A percentile compares a stretch with the other conserved stretches of the same genome.
Evolutionary conservation across 441 rosid species (phyloP).

Genomic region (Pelargonium hybrid): DNA sequence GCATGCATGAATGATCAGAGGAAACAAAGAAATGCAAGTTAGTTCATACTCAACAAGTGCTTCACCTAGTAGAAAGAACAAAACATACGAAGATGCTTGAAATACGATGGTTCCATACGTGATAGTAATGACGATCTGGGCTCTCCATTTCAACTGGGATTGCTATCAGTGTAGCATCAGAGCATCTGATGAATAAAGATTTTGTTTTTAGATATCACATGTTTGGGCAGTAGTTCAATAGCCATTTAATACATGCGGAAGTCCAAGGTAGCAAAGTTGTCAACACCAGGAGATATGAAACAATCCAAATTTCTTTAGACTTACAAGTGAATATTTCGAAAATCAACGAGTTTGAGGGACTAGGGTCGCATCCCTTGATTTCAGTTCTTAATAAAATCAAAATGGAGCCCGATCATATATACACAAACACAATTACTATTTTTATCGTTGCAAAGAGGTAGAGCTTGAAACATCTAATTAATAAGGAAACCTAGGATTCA

Average conservation of each 20-base stretch:
- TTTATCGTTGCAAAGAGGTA: too few relatives aligned
- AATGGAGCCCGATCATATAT: too few relatives aligned
- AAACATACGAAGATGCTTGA: background rate
- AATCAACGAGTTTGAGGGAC: background rate
- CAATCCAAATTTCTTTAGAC: background rate
- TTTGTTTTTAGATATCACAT: background rate
- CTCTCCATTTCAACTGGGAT: conserved; percentile 18
- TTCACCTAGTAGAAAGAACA: background rate
- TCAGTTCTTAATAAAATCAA: too few relatives aligned
- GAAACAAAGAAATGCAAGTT: background rate
- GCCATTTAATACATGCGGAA: background rate
- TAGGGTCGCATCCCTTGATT: too few relatives aligned
- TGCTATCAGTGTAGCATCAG: conserved; percentile 15
- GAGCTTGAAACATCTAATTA: too few relatives aligned
- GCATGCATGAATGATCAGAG: background rate
- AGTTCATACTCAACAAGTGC: background rate
- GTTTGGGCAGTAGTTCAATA: background rate
- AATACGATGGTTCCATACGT: background rate
- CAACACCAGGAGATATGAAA: background rate
- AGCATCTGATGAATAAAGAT: conserved; percentile 9
- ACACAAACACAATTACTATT: too few relatives aligned
- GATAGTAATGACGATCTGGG: conserved; percentile 12
- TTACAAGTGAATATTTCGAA: background rate
- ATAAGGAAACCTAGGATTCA: too few relatives aligned
- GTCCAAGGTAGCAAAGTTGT: background rate